Evolutionary conservation across 2,329 filamentous ascomycete genomes (phyloP), one percentile per base, ranked within the genome.

Genomic region (Myriosclerotinia scirpicola): DNA sequence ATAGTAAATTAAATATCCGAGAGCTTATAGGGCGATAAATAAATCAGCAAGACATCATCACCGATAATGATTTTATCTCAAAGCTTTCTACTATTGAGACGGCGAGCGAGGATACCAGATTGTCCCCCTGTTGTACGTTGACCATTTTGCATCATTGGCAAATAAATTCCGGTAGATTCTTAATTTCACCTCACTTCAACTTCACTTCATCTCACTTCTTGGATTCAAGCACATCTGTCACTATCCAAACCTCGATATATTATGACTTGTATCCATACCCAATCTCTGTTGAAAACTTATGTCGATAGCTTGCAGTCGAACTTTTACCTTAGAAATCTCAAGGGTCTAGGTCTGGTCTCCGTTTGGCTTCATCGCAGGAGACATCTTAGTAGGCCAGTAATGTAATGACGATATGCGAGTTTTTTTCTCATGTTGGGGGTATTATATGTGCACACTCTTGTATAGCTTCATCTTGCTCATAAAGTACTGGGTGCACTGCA

Each of bases 101-200:
- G 64, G 44, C 38, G 30, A 34, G 30, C 30, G 30, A 52, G 22
- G 54, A 64, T 60, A 65, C 44, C 54, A 65, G 54, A 60, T 54
- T 54, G 50, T 65, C 64, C 54, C 64, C 64, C 46, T 65, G 64
- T 65, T 60, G 26, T 65, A 65, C 64, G 64, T 30, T 60, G 64
- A 44, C 54, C 20, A 50, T 65, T 65, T 54, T 44, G 61, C 61
- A 36, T 50, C 1, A 38, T 50, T 60, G 58, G 58, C 34, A 50
- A 38, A 38, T 50, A 50, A 12, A 2, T 3, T 40, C 20, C 4
- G 5, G 30, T 6, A n/a, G n/a, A n/a, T n/a, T n/a, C n/a, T n/a
- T n/a, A 8, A 60, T 44, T 60, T 60, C 38, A 60, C 58, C 50
- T 60, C 30, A 60, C 58, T 60, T 48, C 44, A 50, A 44, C n/a